Conservation (phyloP, 176 grass and related monocot species). For the Oropetium thomaeum region DNA sequence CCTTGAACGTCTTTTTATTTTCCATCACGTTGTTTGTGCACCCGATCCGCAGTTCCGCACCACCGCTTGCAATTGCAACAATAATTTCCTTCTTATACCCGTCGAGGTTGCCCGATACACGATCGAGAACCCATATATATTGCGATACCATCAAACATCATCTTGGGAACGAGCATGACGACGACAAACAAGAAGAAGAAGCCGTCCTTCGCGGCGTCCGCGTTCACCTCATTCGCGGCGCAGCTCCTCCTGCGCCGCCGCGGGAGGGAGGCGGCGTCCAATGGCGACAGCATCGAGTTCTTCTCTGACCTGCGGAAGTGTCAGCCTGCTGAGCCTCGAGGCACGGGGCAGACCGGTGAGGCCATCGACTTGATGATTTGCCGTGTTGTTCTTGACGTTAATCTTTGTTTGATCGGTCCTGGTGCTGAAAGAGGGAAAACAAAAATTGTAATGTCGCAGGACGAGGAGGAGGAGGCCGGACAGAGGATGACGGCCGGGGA, state of each 20-base stretch:
- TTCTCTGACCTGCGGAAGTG: conserved; percentile 33
- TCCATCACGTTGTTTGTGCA: not conserved
- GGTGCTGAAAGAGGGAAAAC: not conserved
- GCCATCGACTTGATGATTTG: not conserved
- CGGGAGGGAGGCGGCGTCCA: not conserved
- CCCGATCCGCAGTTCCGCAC: not conserved
- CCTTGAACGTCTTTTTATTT: not conserved
- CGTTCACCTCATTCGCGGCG: not conserved
- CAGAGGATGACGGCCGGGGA: not conserved
- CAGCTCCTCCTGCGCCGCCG: conserved; percentile 25
- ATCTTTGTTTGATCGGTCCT: not conserved
- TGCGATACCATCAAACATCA: not conserved
- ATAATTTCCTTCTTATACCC: not conserved
- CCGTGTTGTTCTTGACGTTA: not conserved
- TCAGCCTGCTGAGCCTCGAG: conserved; percentile 9
- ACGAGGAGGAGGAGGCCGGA: not conserved
- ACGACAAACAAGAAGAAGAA: not conserved
- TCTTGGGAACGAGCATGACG: conserved; percentile 19
- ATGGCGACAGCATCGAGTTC: conserved; percentile 44
- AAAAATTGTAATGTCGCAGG: not conserved
- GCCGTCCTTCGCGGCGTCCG: not conserved
- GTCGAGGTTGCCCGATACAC: not conserved
- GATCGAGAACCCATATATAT: not conserved
- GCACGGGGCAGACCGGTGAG: conserved; percentile 9
- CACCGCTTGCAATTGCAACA: not conserved